Base-by-base conservation (phyloP, 2,329 filamentous ascomycete genomes). In the Epichloe elymi region DNA sequence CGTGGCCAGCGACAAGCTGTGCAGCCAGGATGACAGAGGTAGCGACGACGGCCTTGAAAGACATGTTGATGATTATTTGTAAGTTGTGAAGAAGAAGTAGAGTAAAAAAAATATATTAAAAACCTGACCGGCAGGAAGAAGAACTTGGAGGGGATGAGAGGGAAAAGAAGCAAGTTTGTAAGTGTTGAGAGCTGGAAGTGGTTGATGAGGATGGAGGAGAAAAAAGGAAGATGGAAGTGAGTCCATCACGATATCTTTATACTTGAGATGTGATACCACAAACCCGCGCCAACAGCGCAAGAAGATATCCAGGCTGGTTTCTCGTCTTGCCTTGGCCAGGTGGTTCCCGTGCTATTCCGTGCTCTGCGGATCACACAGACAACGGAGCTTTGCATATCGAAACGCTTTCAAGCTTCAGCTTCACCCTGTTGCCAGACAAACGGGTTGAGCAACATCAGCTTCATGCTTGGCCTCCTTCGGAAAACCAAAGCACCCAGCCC, bases 1-100 rank as follows among this genome's bases (percentile, higher is more conserved):
- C 72, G 70, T 85, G 81, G 60, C 75, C 78, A 56, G 78, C 71
- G 55, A 76, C 79, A 49, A 83, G 72, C 56, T 74, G 67, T 59
- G 72, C 72, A 55, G 73, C 67, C 58, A 76, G 69, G 60, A 82
- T 63, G 65, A 79, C 68, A 61, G 72, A 67, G 61, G 78, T 64
- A 56, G 67, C 55, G 53, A 71, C 30, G 53, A 65, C 42, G 47
- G 56, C 56, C 56, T 65, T 67, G 60, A 63, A 54, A 50, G 59
- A 57, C 61, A 67, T 68, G 26, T 51, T 63, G 56, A 40, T 26
- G 53, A 35, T 49, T 37, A 10, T 43, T 49, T 49, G 17, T 15
- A 14, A 37, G 26, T 48, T 43, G 14, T 15, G 43, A 23, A 33
- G 40, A 33, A 42, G 35, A 6, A 33, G n/a, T n/a, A 43, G n/a